Percentiles rank a stretch among this genome's conserved stretches.
Conservation (phyloP, 2,329 filamentous ascomycete genomes). For the Colletotrichum euphorbiae region DNA sequence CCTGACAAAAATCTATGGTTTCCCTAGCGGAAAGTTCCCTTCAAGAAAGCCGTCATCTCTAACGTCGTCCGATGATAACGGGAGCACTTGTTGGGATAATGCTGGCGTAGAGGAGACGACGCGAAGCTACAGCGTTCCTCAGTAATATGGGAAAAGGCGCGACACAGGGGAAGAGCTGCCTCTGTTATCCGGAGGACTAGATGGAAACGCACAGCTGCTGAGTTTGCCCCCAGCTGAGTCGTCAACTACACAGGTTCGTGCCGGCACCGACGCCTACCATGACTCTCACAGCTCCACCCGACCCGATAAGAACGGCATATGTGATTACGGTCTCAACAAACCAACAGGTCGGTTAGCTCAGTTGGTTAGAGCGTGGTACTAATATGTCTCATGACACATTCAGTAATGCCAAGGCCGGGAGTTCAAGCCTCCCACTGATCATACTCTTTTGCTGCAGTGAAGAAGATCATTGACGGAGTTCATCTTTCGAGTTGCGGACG, state of each 20-base stretch:
- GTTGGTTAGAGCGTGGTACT: constrained; percentile 41
- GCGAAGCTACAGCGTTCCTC: background rate
- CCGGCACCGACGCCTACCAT: background rate
- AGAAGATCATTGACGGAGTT: background rate
- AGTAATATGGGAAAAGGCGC: too few relatives aligned
- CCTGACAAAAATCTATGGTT: too few relatives aligned
- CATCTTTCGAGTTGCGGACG: background rate
- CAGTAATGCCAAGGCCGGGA: constrained; percentile 39
- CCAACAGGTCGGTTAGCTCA: constrained; percentile 38
- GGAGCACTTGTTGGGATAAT: background rate
- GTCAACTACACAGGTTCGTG: too few relatives aligned
- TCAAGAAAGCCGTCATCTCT: background rate
- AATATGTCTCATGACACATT: constrained; percentile 31
- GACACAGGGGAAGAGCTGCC: too few relatives aligned
- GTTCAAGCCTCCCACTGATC: constrained; percentile 41
- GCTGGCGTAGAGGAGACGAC: background rate
- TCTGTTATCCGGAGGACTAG: too few relatives aligned
- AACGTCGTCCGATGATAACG: constrained; percentile 12
- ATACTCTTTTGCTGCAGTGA: background rate
- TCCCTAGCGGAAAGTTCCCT: too few relatives aligned
- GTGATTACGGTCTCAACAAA: background rate
- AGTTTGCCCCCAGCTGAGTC: too few relatives aligned
- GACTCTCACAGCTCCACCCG: constrained; percentile 20
- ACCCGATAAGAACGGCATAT: too few relatives aligned
- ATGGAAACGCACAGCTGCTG: too few relatives aligned